Evolutionary conservation across 139 green algal genomes (phyloP).

Genomic region (Mychonastes homosphaera): DNA sequence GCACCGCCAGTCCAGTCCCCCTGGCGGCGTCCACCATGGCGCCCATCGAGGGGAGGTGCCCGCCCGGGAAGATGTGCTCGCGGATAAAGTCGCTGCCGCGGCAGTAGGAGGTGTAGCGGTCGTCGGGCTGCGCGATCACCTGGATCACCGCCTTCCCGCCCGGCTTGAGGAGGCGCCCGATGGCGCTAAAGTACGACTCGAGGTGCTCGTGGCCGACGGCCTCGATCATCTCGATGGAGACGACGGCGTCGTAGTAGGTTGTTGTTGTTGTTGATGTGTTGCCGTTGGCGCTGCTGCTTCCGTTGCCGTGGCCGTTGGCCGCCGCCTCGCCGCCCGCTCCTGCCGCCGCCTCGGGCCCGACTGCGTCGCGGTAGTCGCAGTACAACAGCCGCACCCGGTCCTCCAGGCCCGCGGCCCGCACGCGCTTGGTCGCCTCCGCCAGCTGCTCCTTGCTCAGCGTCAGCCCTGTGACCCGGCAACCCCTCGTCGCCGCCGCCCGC

Average conservation of each 20-base stretch:
- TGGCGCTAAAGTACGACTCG: conserved; percentile 60
- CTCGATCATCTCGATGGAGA: conserved; percentile 93
- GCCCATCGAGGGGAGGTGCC: conserved; percentile 61
- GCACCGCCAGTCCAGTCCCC: conserved; percentile 32
- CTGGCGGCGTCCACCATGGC: conserved; percentile 63
- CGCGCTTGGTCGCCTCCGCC: conserved; percentile 59
- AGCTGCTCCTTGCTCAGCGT: conserved; percentile 90
- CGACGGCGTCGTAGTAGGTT: conserved; percentile 22
- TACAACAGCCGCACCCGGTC: conserved; percentile 73
- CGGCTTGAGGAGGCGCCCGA: conserved; percentile 60
- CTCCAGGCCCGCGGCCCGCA: conserved; percentile 66
- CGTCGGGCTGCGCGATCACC: conserved; percentile 26
- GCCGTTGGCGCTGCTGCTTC: no score
- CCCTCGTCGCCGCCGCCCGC: conserved; percentile 46
- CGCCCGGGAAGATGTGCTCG: conserved; percentile 94
- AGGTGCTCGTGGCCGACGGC: conserved; percentile 93
- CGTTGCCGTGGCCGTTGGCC: no score
- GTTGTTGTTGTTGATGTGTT: no score
- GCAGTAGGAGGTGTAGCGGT: conserved; percentile 80
- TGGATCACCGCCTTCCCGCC: conserved; percentile 68
- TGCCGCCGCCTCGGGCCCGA: no score
- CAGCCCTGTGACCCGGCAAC: conserved; percentile 58
- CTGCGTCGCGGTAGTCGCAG: conserved; percentile 77
- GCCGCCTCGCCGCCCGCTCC: no score
- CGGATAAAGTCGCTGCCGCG: conserved; percentile 88